Evolutionary conservation across 306 rosid genomes (phyloP).

Genomic region (Rosa persica): DNA sequence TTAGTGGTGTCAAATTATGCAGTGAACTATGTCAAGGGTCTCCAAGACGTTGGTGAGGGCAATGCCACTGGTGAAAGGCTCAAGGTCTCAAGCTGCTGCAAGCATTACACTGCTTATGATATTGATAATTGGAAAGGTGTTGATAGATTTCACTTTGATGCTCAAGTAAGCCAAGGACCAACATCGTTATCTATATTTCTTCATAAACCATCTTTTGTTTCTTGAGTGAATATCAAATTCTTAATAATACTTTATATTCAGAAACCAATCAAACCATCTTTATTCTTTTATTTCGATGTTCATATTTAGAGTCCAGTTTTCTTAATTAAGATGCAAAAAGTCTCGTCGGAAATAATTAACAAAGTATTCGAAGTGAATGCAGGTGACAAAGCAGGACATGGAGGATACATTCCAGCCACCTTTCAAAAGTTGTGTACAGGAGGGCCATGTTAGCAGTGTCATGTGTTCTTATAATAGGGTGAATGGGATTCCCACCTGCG

Average conservation of each 20-base stretch:
- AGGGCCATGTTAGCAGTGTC: slow-evolving; percentile 81
- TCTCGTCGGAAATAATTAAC: background rate
- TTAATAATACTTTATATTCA: background rate
- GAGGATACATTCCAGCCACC: slow-evolving; percentile 85
- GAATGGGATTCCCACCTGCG: slow-evolving; percentile 85
- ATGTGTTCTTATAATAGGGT: slow-evolving; percentile 90
- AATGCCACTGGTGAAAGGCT: slow-evolving; percentile 45
- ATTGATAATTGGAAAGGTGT: slow-evolving; percentile 70
- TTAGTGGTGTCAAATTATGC: slow-evolving; percentile 59
- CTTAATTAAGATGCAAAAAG: background rate
- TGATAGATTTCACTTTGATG: slow-evolving; percentile 77
- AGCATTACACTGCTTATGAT: slow-evolving; percentile 88
- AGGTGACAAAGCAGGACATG: slow-evolving; percentile 82
- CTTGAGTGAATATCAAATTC: background rate
- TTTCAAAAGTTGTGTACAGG: slow-evolving; percentile 70
- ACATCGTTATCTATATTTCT: background rate
- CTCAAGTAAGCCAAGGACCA: slow-evolving; percentile 42
- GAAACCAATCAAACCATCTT: background rate
- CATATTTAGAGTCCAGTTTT: background rate
- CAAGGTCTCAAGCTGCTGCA: slow-evolving; percentile 86
- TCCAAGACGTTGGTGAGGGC: slow-evolving; percentile 57
- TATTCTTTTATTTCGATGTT: background rate
- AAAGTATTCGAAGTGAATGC: background rate
- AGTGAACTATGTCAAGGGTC: slow-evolving; percentile 62
- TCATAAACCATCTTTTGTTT: background rate